Conservation (phyloP, 2,329 filamentous ascomycete species). For the Zopfia rhizophila region DNA sequence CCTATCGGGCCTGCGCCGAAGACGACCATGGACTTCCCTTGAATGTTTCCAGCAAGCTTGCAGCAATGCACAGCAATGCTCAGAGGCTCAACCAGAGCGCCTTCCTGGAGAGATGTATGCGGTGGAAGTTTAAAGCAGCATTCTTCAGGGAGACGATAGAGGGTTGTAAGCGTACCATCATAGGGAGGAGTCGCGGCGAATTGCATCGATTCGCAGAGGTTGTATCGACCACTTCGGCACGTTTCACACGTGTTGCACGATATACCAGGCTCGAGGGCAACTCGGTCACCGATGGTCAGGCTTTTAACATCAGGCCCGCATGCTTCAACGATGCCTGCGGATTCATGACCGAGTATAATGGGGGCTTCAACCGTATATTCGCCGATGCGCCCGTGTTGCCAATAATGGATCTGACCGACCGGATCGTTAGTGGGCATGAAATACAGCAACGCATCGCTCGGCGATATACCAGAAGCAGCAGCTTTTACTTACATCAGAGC, state of each 20-base stretch:
- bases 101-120: constrained; percentile 26
- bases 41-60: constrained; percentile 14
- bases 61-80: constrained; percentile 28
- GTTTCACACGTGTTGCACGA: constrained; percentile 28
- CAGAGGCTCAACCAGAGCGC: constrained; percentile 32
- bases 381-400: constrained; percentile 37
- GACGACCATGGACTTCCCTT: constrained; percentile 18
- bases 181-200: constrained; percentile 38
- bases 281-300: constrained; percentile 36
- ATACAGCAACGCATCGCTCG: neutral
- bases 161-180: constrained; percentile 28
- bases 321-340: constrained; percentile 34
- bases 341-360: constrained; percentile 42
- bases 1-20: constrained; percentile 31
- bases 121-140: constrained; percentile 29
- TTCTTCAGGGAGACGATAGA: constrained; percentile 27
- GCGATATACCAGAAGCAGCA: constrained; percentile 1
- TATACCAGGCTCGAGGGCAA: constrained; percentile 40
- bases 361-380: constrained; percentile 32
- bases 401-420: constrained; percentile 56
- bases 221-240: constrained; percentile 29
- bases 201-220: constrained; percentile 34
- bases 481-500: constrained; percentile 65
- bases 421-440: constrained; percentile 10
- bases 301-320: constrained; percentile 33